Evolutionary conservation across 192 early-diverging fungal species (phyloP).

Genomic region (Entomortierella parvispora): DNA sequence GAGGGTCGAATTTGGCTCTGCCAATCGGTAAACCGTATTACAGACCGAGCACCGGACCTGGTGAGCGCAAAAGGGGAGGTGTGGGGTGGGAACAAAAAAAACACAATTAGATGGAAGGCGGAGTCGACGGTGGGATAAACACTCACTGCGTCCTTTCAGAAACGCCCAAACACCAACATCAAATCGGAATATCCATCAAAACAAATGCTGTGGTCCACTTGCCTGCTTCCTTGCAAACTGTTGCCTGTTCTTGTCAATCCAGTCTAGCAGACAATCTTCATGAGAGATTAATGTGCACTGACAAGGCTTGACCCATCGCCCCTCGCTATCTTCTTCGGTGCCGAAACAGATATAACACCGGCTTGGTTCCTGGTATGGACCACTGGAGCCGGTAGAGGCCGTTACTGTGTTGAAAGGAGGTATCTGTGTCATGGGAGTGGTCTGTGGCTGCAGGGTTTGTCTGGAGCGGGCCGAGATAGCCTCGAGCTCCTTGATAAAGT

Average conservation of each 20-base stretch:
- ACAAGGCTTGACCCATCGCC: constrained; percentile 77
- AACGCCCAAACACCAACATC: no score
- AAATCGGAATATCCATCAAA: no score
- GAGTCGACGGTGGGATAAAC: background rate
- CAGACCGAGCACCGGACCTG: constrained; percentile 81
- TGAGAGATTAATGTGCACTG: constrained; percentile 81
- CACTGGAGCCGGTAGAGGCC: background rate
- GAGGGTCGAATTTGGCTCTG: constrained; percentile 61
- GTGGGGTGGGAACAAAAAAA: background rate
- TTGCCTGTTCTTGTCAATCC: constrained; percentile 78
- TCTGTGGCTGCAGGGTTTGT: constrained; percentile 4
- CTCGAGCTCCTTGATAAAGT: constrained; percentile 36
- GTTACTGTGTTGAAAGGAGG: no score
- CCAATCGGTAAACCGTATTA: constrained; percentile 67
- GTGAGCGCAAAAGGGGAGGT: background rate
- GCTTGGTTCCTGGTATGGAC: constrained; percentile 37
- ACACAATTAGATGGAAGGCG: background rate
- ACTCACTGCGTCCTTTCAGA: no score
- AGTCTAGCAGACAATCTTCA: constrained; percentile 79
- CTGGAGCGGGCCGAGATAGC: constrained; percentile 25
- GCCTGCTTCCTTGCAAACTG: constrained; percentile 58
- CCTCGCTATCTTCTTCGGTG: constrained; percentile 66
- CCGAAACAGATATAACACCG: constrained; percentile 84
- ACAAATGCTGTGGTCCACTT: no score
- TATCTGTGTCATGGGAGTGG: background rate